A percentile compares a stretch with the other conserved stretches of the same genome.
phyloP scores from a whole-genome alignment of 2,329 filamentous ascomycete species.

The Aschersonia sp. region DNA sequence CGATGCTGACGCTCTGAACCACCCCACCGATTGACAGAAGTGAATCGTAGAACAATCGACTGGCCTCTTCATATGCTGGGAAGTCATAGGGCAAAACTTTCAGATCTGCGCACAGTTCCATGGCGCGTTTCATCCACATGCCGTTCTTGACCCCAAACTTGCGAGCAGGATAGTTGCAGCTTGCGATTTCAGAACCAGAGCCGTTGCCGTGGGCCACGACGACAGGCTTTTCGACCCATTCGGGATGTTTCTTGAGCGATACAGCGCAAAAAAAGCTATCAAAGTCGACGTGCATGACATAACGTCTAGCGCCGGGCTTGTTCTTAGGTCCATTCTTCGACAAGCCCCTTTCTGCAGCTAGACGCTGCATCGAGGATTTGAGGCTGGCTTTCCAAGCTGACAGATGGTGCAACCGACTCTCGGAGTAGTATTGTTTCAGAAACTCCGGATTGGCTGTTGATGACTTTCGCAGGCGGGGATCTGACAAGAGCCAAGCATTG shows the following conservation, averaged over 20 bases:
- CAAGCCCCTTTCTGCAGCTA: constrained; percentile 54
- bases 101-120: constrained; percentile 69
- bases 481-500: constrained; percentile 69
- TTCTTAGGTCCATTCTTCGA: constrained; percentile 30
- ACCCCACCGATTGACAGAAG: constrained; percentile 67
- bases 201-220: constrained; percentile 82
- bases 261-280: constrained; percentile 98
- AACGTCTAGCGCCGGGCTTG: constrained; percentile 52
- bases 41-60: constrained; percentile 71
- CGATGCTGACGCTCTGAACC: constrained; percentile 93
- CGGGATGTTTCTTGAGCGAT: constrained; percentile 62
- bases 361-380: constrained; percentile 72
- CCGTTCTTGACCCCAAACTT: constrained; percentile 84
- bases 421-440: constrained; percentile 84
- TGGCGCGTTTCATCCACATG: constrained; percentile 96
- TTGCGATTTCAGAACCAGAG: constrained; percentile 84
- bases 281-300: constrained; percentile 92
- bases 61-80: constrained; percentile 84
- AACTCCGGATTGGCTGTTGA: constrained; percentile 90
- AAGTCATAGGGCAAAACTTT: constrained; percentile 95
- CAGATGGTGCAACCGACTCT: constrained; percentile 86
- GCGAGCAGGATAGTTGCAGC: constrained; percentile 88
- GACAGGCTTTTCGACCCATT: constrained; percentile 63
- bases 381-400: constrained; percentile 94
- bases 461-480: constrained; percentile 74